A percentile compares a stretch with the other conserved stretches of the same genome.
phyloP scores from a whole-genome alignment of 2,329 filamentous ascomycete genomes.

The Ophiostoma perfectum region DNA sequence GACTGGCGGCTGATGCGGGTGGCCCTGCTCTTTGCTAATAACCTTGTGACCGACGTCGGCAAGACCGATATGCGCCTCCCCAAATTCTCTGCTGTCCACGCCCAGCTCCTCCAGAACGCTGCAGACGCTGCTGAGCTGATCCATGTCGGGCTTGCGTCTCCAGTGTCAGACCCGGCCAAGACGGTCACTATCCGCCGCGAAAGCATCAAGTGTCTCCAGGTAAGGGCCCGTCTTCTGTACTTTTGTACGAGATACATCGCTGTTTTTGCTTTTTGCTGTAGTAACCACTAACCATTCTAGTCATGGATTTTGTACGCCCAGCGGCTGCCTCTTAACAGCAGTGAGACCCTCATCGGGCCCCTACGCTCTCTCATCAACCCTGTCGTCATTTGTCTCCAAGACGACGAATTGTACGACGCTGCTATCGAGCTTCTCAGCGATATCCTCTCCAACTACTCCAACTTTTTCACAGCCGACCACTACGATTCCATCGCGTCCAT shows the following conservation, averaged over 20 bases:
- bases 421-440: conserved; percentile 62
- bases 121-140: conserved; percentile 47
- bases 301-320: conserved; percentile 72
- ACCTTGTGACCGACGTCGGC: conserved; percentile 60
- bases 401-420: conserved; percentile 53
- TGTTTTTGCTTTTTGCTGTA: background rate
- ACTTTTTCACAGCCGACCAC: conserved; percentile 56
- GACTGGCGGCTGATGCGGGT: conserved; percentile 49
- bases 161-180: conserved; percentile 5
- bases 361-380: conserved; percentile 56
- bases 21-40: conserved; percentile 59
- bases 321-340: conserved; percentile 49
- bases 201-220: conserved; percentile 57
- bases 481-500: conserved; percentile 53
- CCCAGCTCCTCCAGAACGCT: conserved; percentile 47
- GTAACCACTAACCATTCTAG: conserved; percentile 35
- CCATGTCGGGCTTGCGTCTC: conserved; percentile 27
- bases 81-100: conserved; percentile 52
- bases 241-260: background rate
- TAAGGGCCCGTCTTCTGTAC: conserved; percentile 32
- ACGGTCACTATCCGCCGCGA: conserved; percentile 44
- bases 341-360: conserved; percentile 51
- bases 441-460: conserved; percentile 58
- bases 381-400: conserved; percentile 55
- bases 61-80: conserved; percentile 60